Base-by-base conservation (phyloP, 169 alveolate species). In the Plasmodium coatneyi region DNA sequence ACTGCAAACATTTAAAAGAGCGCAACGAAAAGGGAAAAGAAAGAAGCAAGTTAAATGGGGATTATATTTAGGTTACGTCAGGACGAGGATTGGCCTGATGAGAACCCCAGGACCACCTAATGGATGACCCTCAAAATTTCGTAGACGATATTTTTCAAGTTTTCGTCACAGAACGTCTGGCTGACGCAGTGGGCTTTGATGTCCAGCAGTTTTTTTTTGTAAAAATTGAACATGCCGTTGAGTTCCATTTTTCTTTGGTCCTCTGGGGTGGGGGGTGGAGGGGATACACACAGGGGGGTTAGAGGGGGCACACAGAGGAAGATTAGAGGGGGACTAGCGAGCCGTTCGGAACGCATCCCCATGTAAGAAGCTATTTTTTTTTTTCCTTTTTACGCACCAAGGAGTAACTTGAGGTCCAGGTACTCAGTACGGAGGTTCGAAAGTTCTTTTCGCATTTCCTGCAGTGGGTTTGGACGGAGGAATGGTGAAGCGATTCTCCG, bases 61-160 rank as follows among this genome's bases (percentile, higher is more conserved):
- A 16, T 14, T 14, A 2, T 49, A 7, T n/a, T n/a, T 22, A 25
- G n/a, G 19, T 25, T 14, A 25, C 3, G 16, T 14, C 1, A 28
- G 7, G 19, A 49, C 60, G 32, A 76, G 52, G 10, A 4, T 79
- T 79, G 4, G 46, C 5, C 10, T 7, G 60, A 16, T 7, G 60
- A 76, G 30, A 72, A 49, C 43, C 76, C 76, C 28, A 28, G 0
- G 49, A 22, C 36, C 41, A 9, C 14, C 52, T 80, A 89, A 89
- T 89, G 71, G 72, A 89, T 89, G 28, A 89, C 94, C 16, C 56
- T 72, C 56, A 89, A 89, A 66, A 89, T 89, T 79, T 89, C 94
- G 71, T 80, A 34, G 43, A 89, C 94, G n/a, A 89, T 80, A 66
- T 78, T 89, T 79, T 89, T 89, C 76, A 89, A 70, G 52, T 89